Evolutionary conservation across 2,329 filamentous ascomycete genomes (phyloP), one percentile per base, ranked within the genome.

Genomic region (Trichoderma lentiforme): DNA sequence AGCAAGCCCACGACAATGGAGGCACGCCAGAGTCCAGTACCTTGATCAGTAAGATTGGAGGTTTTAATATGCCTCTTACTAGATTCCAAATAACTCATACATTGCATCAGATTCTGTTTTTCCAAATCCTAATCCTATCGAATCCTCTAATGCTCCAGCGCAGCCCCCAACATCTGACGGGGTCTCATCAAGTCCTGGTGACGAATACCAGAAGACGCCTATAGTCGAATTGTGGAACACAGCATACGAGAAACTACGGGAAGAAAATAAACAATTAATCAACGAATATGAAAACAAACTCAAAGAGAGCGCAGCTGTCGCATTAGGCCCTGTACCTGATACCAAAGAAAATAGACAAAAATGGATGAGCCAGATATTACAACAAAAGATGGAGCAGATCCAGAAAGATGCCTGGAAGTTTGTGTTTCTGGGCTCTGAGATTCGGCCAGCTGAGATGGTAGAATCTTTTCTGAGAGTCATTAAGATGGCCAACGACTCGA

Each of bases 191-290:
- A 70, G 26, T 36, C 15, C 36, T 9, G 36, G 14, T 14, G 28
- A 53, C 2, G 63, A 34, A 28, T 32, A 66, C 47, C 26, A 24
- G 14, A n/a, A 53, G 26, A 66, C 18, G 4, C 18, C 63, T 1
- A 66, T 66, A 66, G 18, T 2, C 21, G 63, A 66, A 26, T 56
- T 69, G 5, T 69, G 66, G 66, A 69, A 61, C 8, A 18, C 43
- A 4, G 66, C 66, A 26, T 69, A 69, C 26, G 66, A 69, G 36
- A 69, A 61, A 24, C 2, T 69, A 32, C 34, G 34, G 7, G 30
- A 30, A 3, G 53, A 69, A 51, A 51, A 69, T 12, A 30, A n/a
- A 11, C 9, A 24, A 6, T 12, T 60, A 14, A 47, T 61, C 21
- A 14, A 47, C 1, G 47, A 51, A 24, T 65, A 65, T 34, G 62